Evolutionary conservation across 2,329 filamentous ascomycete genomes (phyloP).

Genomic region (Tolypocladium tropicale): DNA sequence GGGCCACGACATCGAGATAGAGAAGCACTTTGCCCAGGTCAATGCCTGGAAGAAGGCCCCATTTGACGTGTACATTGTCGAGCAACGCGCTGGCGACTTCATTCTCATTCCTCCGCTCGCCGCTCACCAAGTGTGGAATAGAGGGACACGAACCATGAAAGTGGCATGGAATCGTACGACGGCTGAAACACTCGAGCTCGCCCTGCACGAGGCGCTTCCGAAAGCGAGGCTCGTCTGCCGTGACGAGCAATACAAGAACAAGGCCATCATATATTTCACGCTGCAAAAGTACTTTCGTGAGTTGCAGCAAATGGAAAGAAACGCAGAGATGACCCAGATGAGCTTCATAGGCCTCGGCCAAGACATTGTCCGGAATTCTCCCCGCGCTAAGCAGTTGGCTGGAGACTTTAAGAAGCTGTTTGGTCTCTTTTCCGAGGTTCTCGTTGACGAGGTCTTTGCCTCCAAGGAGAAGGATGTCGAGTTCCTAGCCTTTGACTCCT

Average conservation of each 20-base stretch:
- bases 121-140: slow-evolving; percentile 97
- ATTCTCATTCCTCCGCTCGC: slow-evolving; percentile 88
- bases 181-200: slow-evolving; percentile 79
- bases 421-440: slow-evolving; percentile 62
- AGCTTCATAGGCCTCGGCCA: slow-evolving; percentile 37
- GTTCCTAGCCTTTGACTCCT: slow-evolving; percentile 73
- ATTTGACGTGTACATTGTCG: slow-evolving; percentile 85
- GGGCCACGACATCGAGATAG: slow-evolving; percentile 93
- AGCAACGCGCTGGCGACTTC: slow-evolving; percentile 84
- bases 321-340: slow-evolving; percentile 32
- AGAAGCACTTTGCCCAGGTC: slow-evolving; percentile 92
- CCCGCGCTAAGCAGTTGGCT: slow-evolving; percentile 56
- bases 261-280: slow-evolving; percentile 86
- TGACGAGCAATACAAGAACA: slow-evolving; percentile 98
- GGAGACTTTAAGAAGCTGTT: slow-evolving; percentile 79
- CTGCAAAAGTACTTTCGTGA: slow-evolving; percentile 67
- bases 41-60: slow-evolving; percentile 93
- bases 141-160: slow-evolving; percentile 91
- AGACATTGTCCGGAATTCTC: slow-evolving; percentile 29
- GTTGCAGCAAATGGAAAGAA: slow-evolving; percentile 43
- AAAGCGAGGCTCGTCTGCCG: slow-evolving; percentile 86
- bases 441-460: slow-evolving; percentile 80
- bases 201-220: slow-evolving; percentile 76
- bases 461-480: slow-evolving; percentile 63
- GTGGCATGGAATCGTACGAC: slow-evolving; percentile 97